Conservation (phyloP, 768 basidiomycete species). For the Amanita rimosa region DNA sequence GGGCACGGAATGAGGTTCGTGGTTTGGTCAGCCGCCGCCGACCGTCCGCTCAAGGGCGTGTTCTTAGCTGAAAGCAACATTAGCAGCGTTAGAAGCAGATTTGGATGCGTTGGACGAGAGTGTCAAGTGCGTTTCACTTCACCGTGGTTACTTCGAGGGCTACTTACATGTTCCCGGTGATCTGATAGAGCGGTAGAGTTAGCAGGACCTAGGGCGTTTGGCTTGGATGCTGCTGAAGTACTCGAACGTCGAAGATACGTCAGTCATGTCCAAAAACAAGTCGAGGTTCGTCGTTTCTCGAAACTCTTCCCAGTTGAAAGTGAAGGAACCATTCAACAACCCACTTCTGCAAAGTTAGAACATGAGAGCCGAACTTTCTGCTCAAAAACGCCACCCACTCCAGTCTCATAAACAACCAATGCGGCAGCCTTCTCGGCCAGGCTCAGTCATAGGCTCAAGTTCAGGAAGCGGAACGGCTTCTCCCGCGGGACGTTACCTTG, state of each 20-base stretch:
- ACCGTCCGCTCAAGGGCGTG: neutral
- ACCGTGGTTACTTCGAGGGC: neutral
- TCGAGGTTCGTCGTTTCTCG: slow-evolving; percentile 50
- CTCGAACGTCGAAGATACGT: slow-evolving; percentile 69
- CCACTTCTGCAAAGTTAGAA: slow-evolving; percentile 38
- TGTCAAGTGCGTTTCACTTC: slow-evolving; percentile 49
- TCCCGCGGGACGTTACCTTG: neutral
- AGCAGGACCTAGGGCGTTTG: slow-evolving; percentile 75
- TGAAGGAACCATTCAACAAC: neutral
- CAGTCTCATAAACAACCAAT: neutral
- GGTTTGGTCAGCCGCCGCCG: neutral
- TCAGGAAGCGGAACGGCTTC: neutral
- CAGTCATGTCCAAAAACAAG: slow-evolving; percentile 56
- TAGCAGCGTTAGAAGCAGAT: slow-evolving; percentile 75
- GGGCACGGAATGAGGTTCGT: slow-evolving; percentile 68
- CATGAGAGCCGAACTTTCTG: slow-evolving; percentile 56
- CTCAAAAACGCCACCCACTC: slow-evolving; percentile 8
- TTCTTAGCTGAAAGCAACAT: slow-evolving; percentile 59
- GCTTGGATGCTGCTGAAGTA: slow-evolving; percentile 72
- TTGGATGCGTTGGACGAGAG: slow-evolving; percentile 91
- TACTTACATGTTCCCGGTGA: slow-evolving; percentile 5
- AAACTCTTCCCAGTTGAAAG: neutral
- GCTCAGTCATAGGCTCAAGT: neutral
- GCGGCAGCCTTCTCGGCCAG: neutral
- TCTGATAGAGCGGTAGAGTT: slow-evolving; percentile 69